phyloP scores from a whole-genome alignment of 2,329 filamentous ascomycete genomes.

The Nemania diffusa region DNA sequence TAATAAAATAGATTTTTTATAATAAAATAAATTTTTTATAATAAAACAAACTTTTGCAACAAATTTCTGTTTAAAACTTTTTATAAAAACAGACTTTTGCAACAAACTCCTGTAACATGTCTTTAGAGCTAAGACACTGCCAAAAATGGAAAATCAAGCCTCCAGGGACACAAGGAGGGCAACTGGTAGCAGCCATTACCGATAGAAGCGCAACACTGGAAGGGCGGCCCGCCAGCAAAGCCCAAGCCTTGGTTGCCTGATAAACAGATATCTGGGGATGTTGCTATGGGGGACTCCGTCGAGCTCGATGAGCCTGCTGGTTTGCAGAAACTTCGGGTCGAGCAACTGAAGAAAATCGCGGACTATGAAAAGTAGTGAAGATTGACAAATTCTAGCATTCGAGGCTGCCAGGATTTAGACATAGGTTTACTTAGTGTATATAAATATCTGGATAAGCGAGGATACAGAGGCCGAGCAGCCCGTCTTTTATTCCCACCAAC shows the following conservation, averaged over 20 bases:
- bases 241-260: constrained; percentile 36
- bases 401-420: background rate
- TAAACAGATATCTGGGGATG: constrained; percentile 46
- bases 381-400: background rate
- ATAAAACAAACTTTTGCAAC: too few species aligned
- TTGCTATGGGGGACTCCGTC: constrained; percentile 53
- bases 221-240: constrained; percentile 50
- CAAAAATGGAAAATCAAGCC: too few species aligned
- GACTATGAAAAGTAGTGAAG: constrained; percentile 6
- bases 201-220: constrained; percentile 73
- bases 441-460: constrained; percentile 19
- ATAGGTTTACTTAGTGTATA: constrained; percentile 29
- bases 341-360: constrained; percentile 41
- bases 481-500: constrained; percentile 28
- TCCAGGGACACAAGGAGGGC: too few species aligned
- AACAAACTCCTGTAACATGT: too few species aligned
- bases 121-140: too few species aligned
- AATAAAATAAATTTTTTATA: too few species aligned
- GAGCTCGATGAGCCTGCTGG: constrained; percentile 58
- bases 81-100: too few species aligned
- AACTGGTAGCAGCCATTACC: constrained; percentile 77
- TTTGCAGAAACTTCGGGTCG: constrained; percentile 51
- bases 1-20: too few species aligned
- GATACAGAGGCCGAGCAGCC: background rate
- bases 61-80: too few species aligned